Evolutionary conservation across 1,284 basidiomycete species (phyloP), one percentile per base, ranked within the genome.

Genomic region (Rhizoctonia solani): DNA sequence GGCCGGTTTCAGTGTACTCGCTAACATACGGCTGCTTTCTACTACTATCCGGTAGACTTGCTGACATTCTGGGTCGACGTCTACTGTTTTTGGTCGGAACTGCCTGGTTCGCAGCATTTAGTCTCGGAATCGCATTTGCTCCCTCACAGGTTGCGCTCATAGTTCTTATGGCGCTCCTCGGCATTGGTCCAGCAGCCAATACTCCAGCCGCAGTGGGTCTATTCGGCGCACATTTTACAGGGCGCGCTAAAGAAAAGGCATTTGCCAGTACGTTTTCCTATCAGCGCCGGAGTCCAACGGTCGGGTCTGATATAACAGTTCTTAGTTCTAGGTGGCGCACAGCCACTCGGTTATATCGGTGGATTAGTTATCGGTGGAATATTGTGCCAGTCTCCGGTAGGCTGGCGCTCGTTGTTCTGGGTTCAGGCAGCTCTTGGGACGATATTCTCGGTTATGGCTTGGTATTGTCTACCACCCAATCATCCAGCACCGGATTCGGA

Each of bases 1-100:
- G 63, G 63, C 63, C 52, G 5, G 63, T 66, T 16, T 66, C 63
- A 5, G 50, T 53, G 1, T 66, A 66, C 39, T 66, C 67, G 6
- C 47, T 70, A 1, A 67, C 68, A 9, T 68, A 70, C 29, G 69
- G 69, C n/a, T 63, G 55, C 39, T 70, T 70, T 32, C 52, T 70
- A 13, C 47, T 70, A 1, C 29, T 70, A n/a, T 65, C 67, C 21
- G 69, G 69, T 50, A 53, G 69, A 30, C 39, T 70, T 13, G 69
- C 67, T 32, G 69, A 70, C 50, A 53, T 66, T 25, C 41, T 68
- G 23, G 69, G 69, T 21, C 56, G 67, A 32, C 53, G 65, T 37
- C 54, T 52, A 14, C 67, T 70, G n/a, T 70, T 70, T 41, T 42
- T 70, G 3, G 37, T 54, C 19, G 69, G 69, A 11, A 68, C 69